Conservation (phyloP, 2,329 filamentous ascomycete species). For the Aspergillus puulaauensis region DNA sequence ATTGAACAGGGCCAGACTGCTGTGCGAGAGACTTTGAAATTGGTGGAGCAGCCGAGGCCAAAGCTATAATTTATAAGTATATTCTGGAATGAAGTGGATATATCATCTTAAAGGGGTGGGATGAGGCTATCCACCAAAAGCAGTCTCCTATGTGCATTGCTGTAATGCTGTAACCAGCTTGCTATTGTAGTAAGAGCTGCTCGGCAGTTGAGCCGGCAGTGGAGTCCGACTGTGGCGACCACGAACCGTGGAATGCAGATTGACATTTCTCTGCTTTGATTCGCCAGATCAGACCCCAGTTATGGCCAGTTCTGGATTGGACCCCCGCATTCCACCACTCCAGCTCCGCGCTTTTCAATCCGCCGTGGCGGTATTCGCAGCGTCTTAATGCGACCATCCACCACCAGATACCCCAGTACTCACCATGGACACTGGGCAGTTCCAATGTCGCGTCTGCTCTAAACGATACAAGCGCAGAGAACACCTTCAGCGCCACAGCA, state of each 20-base stretch:
- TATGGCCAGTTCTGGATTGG: background rate
- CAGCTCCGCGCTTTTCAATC: background rate
- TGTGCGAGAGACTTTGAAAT: background rate
- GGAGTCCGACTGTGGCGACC: no score
- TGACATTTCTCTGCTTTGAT: background rate
- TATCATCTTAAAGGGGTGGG: no score
- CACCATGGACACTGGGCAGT: background rate
- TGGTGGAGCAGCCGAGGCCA: no score
- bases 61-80: no score
- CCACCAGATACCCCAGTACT: background rate
- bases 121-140: no score
- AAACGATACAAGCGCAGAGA: constrained; percentile 40
- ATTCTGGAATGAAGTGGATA: no score
- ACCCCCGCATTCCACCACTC: background rate
- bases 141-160: no score
- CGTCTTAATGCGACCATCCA: background rate
- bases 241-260: background rate
- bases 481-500: constrained; percentile 37
- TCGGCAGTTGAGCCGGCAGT: no score
- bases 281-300: background rate
- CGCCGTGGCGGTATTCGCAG: background rate
- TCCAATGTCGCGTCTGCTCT: constrained; percentile 33
- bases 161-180: no score
- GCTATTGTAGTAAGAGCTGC: no score
- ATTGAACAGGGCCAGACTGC: constrained; percentile 46